phyloP scores from a whole-genome alignment of 352 stramenopile species.

The Pythium rishiriense region DNA sequence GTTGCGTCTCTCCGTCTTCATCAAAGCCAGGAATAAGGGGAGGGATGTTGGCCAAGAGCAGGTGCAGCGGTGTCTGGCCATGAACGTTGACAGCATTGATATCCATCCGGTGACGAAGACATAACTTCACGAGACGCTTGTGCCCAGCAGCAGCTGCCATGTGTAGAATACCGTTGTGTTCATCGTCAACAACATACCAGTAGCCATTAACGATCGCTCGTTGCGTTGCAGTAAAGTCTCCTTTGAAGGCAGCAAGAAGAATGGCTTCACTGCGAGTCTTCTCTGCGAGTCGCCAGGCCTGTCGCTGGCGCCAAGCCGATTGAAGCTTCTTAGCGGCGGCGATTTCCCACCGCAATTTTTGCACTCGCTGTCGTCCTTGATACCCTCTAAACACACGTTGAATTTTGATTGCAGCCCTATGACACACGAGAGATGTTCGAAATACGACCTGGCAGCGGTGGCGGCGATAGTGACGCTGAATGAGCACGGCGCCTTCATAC shows the following conservation, averaged over 20 bases:
- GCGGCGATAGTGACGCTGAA: constrained; percentile 71
- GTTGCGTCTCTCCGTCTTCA: constrained; percentile 17
- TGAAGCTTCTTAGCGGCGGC: constrained; percentile 48
- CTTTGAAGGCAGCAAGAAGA: constrained; percentile 67
- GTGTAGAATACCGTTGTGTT: constrained; percentile 76
- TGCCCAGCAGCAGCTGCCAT: constrained; percentile 59
- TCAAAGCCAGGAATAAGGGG: background rate
- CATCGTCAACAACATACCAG: constrained; percentile 49
- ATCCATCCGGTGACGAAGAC: constrained; percentile 69
- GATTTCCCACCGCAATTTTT: constrained; percentile 41
- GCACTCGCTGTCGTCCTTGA: constrained; percentile 37
- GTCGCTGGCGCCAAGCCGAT: constrained; percentile 51
- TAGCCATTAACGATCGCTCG: constrained; percentile 49
- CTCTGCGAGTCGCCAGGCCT: constrained; percentile 39
- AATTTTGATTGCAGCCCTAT: constrained; percentile 56
- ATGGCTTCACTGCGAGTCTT: constrained; percentile 53
- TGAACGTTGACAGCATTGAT: constrained; percentile 64
- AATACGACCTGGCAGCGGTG: constrained; percentile 58
- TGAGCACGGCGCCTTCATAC: constrained; percentile 47
- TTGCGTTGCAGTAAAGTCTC: constrained; percentile 73
- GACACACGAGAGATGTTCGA: constrained; percentile 25
- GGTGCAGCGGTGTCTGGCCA: constrained; percentile 67
- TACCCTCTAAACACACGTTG: constrained; percentile 61
- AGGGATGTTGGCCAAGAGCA: constrained; percentile 66
- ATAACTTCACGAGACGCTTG: constrained; percentile 84